Percentiles rank a stretch among this genome's conserved stretches.
phyloP scores from a whole-genome alignment of 140 eudicot species.

The Ambrosia hybrid region DNA sequence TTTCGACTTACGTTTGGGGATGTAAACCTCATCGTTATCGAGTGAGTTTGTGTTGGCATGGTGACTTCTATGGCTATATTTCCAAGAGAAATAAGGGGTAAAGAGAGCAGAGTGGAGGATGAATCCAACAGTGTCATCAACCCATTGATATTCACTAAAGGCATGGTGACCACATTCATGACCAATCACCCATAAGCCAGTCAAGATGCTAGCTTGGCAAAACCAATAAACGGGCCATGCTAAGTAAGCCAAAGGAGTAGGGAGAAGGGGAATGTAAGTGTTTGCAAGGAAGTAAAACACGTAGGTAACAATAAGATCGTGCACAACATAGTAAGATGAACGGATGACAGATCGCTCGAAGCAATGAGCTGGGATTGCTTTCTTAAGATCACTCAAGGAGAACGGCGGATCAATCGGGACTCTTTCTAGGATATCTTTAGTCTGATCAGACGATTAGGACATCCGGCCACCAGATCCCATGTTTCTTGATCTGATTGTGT shows the following conservation, averaged over 20 bases:
- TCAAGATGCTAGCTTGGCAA: conserved; percentile 23
- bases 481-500: background rate
- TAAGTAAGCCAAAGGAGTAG: conserved; percentile 10
- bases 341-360: conserved; percentile 18
- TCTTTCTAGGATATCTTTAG: background rate
- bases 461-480: conserved; percentile 9
- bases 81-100: too few relatives aligned
- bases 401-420: conserved; percentile 24
- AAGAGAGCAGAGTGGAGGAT: too few relatives aligned
- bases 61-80: too few relatives aligned
- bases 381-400: conserved; percentile 17
- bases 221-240: conserved; percentile 28
- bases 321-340: conserved; percentile 17
- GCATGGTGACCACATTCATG: too few relatives aligned
- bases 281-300: conserved; percentile 16
- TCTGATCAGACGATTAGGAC: conserved; percentile 1
- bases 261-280: conserved; percentile 13
- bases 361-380: too few relatives aligned
- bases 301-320: too few relatives aligned
- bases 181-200: conserved; percentile 22
- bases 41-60: too few relatives aligned
- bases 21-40: too few relatives aligned
- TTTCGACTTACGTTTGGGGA: too few relatives aligned
- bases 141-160: too few relatives aligned
- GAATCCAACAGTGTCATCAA: too few relatives aligned